A percentile compares a stretch with the other conserved stretches of the same genome.
Evolutionary conservation across 352 stramenopile genomes (phyloP).

Genomic region (Globisporangium cylindrosporum): DNA sequence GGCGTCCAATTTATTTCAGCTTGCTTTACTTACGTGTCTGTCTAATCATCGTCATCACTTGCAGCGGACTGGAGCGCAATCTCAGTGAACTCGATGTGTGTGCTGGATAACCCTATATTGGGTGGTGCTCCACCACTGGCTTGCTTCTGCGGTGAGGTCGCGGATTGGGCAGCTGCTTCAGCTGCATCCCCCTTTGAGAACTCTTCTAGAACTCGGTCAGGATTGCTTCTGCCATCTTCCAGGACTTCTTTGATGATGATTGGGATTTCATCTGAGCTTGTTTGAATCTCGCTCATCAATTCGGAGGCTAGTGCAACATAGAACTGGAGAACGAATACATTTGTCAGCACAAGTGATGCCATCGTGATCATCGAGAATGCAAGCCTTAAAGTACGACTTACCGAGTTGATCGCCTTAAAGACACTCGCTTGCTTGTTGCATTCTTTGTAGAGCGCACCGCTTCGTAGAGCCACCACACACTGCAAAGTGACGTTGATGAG

Average conservation of each 20-base stretch:
- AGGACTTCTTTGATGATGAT: conserved; percentile 60
- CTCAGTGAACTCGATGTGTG: conserved; percentile 58
- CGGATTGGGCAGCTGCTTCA: background rate
- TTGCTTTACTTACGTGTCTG: conserved; percentile 2
- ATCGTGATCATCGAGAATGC: background rate
- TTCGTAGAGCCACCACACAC: conserved; percentile 62
- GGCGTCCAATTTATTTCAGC: background rate
- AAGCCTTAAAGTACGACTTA: conserved; percentile 15
- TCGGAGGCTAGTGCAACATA: conserved; percentile 38
- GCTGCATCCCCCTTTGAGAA: conserved; percentile 16
- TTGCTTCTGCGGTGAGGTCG: conserved; percentile 14
- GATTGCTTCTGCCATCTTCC: conserved; percentile 35
- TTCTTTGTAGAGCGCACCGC: conserved; percentile 55
- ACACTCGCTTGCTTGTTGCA: conserved; percentile 67
- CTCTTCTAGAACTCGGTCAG: conserved; percentile 37
- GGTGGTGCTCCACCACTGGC: background rate
- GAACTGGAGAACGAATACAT: conserved; percentile 28
- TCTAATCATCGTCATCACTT: conserved; percentile 12
- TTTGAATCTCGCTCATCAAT: conserved; percentile 44
- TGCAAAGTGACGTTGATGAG: conserved; percentile 79
- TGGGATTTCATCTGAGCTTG: conserved; percentile 44
- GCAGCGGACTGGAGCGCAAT: conserved; percentile 48
- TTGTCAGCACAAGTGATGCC: background rate
- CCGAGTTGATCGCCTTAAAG: conserved; percentile 50
- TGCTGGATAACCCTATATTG: background rate